phyloP scores from a whole-genome alignment of 495 filamentous ascomycete genomes.

The Penicillium riverlandense region DNA sequence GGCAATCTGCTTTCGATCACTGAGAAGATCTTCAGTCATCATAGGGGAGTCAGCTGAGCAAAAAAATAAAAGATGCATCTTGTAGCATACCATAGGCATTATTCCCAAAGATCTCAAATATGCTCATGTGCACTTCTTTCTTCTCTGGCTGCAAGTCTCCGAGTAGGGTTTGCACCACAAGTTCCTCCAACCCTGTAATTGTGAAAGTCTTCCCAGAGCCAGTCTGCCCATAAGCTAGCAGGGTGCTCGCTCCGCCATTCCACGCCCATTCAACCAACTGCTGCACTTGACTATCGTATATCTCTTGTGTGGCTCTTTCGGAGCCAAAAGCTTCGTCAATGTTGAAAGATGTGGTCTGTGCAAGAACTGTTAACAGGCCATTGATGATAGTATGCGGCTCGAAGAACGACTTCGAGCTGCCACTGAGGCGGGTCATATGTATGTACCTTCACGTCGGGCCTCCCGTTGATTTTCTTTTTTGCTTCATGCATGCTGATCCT shows the following conservation, averaged over 20 bases:
- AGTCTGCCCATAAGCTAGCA: slow-evolving; percentile 43
- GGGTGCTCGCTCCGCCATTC: slow-evolving; percentile 21
- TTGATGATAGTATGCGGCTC: too few relatives aligned
- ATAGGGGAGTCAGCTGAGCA: too few relatives aligned
- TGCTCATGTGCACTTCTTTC: slow-evolving; percentile 18
- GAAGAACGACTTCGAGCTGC: too few relatives aligned
- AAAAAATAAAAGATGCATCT: too few relatives aligned
- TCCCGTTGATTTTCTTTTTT: too few relatives aligned
- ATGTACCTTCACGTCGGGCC: too few relatives aligned
- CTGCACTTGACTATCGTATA: slow-evolving; percentile 17
- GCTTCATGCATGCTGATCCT: too few relatives aligned
- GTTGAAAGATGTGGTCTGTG: slow-evolving; percentile 6
- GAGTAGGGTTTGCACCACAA: slow-evolving; percentile 19
- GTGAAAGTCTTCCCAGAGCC: slow-evolving; percentile 43
- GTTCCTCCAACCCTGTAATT: slow-evolving; percentile 17
- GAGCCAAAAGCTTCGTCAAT: slow-evolving; percentile 11
- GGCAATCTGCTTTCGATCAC: slow-evolving; percentile 9
- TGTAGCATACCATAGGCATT: too few relatives aligned
- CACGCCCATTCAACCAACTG: slow-evolving; percentile 22
- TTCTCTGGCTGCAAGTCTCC: slow-evolving; percentile 12
- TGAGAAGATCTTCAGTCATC: too few relatives aligned
- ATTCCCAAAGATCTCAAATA: slow-evolving; percentile 25
- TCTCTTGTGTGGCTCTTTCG: slow-evolving; percentile 8
- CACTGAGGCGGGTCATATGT: too few relatives aligned
- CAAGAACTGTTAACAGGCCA: too few relatives aligned